Percentiles rank a stretch among this genome's conserved stretches.
These are phyloP conservation scores for Jasminum sambac DNA, from an alignment of 257 asterid genomes.

Conservation along the genomic window DNA sequence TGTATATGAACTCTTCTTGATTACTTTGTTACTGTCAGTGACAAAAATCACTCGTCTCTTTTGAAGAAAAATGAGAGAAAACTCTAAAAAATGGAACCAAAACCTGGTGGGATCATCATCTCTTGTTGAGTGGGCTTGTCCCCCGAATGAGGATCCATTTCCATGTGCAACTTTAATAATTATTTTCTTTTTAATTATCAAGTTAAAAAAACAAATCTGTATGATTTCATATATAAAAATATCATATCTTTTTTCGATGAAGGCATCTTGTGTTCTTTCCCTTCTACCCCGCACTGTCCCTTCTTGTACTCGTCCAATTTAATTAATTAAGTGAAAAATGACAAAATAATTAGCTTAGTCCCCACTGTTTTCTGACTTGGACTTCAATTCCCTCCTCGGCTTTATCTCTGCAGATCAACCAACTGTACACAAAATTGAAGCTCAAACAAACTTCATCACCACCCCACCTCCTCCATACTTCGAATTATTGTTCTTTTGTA, in stretches of 20 bases:
- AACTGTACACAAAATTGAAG: slow-evolving; percentile 21
- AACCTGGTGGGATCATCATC: slow-evolving; percentile 38
- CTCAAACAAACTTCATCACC: slow-evolving; percentile 23
- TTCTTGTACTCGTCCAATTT: not conserved
- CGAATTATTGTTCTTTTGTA: not conserved
- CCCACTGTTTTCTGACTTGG: slow-evolving; percentile 50
- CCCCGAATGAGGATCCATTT: slow-evolving; percentile 40
- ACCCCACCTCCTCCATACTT: not conserved
- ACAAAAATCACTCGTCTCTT: not conserved
- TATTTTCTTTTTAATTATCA: slow-evolving; percentile 18
- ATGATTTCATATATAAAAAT: slow-evolving; percentile 16
- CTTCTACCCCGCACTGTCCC: slow-evolving; percentile 39
- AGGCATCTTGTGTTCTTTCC: slow-evolving; percentile 33
- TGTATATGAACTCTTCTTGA: too few species aligned
- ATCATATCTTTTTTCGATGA: slow-evolving; percentile 1
- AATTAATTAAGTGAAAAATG: slow-evolving; percentile 24
- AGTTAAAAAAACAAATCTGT: slow-evolving; percentile 15
- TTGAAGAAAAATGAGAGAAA: slow-evolving; percentile 12
- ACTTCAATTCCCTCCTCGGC: slow-evolving; percentile 55
- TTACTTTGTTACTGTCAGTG: too few species aligned
- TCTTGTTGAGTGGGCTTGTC: slow-evolving; percentile 42
- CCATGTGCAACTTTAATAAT: slow-evolving; percentile 46
- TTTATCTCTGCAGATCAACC: slow-evolving; percentile 59
- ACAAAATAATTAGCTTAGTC: slow-evolving; percentile 34
- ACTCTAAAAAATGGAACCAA: slow-evolving; percentile 25